These are phyloP conservation scores for Francoa sonchifolia DNA, from an alignment of 441 rosid species.

Conservation along the genomic window DNA sequence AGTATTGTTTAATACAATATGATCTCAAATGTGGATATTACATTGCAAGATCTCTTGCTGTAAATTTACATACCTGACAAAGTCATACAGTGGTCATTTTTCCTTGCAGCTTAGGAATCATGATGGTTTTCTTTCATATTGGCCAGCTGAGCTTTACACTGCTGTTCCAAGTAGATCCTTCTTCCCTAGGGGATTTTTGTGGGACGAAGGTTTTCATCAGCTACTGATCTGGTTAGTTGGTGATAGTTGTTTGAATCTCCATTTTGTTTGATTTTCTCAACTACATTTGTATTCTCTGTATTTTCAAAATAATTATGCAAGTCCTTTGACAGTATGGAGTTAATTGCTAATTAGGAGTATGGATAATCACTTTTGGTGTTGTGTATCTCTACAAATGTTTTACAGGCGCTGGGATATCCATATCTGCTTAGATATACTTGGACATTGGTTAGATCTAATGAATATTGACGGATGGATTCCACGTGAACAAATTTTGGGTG, in stretches of 20 bases:
- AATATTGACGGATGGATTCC: constrained; percentile 95
- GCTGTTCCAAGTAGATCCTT: constrained; percentile 97
- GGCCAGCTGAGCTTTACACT: constrained; percentile 98
- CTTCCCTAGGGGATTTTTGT: constrained; percentile 91
- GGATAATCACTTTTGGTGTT: constrained; percentile 11
- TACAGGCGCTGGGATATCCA: constrained; percentile 73
- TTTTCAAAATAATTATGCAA: constrained; percentile 2
- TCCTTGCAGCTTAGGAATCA: constrained; percentile 48
- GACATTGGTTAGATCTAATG: constrained; percentile 87
- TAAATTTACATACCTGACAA: constrained; percentile 22
- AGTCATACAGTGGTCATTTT: constrained; percentile 25
- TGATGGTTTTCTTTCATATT: constrained; percentile 54
- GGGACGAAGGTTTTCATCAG: constrained; percentile 99
- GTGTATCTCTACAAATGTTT: constrained; percentile 12
- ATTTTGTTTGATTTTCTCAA: constrained; percentile 4
- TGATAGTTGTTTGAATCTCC: constrained; percentile 1
- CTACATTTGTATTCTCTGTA: not conserved
- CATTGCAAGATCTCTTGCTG: not conserved
- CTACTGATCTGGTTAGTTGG: constrained; percentile 73
- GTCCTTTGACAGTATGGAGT: constrained; percentile 11
- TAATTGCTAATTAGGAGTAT: constrained; percentile 9
- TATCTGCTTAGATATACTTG: constrained; percentile 68
- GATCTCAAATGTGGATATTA: too few species aligned
- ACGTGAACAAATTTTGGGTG: constrained; percentile 85
- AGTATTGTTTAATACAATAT: not conserved